These are phyloP conservation scores for Neodidymelliopsis sp. DNA, from an alignment of 2,329 filamentous ascomycete species.

Conservation along the genomic window DNA sequence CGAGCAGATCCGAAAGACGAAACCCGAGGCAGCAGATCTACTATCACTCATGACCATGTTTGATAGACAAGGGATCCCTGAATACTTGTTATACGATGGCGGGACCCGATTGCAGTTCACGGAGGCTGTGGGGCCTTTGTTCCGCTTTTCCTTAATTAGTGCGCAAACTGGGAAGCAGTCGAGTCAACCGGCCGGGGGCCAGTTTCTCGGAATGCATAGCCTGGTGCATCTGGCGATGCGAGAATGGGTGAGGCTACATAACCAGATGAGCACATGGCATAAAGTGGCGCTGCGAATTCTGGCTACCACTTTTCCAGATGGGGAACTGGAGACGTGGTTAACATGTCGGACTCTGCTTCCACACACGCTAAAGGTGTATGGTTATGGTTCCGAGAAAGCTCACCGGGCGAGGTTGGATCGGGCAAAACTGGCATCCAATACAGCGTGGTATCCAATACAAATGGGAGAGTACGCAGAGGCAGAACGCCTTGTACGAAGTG, in stretches of 20 bases:
- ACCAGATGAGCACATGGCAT: slow-evolving; percentile 22
- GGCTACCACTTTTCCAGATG: neutral
- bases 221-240: slow-evolving; percentile 27
- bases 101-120: slow-evolving; percentile 20
- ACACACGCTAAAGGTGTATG: slow-evolving; percentile 4
- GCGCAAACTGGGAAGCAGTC: slow-evolving; percentile 9
- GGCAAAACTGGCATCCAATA: slow-evolving; percentile 2
- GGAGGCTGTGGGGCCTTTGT: slow-evolving; percentile 21
- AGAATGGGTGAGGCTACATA: slow-evolving; percentile 28
- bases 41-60: slow-evolving; percentile 48
- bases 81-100: slow-evolving; percentile 26
- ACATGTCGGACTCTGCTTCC: slow-evolving; percentile 17
- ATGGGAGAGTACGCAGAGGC: neutral
- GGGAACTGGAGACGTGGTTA: slow-evolving; percentile 17
- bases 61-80: slow-evolving; percentile 25
- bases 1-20: slow-evolving; percentile 43
- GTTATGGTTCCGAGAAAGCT: neutral
- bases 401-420: neutral
- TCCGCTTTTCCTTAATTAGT: slow-evolving; percentile 19
- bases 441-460: neutral
- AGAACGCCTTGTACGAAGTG: neutral
- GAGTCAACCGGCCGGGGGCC: neutral
- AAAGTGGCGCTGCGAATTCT: slow-evolving; percentile 4
- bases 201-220: slow-evolving; percentile 23
- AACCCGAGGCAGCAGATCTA: slow-evolving; percentile 49